These are phyloP conservation scores for Trichoderma atroviride DNA, from an alignment of 2,329 filamentous ascomycete genomes.

Conservation along the genomic window DNA sequence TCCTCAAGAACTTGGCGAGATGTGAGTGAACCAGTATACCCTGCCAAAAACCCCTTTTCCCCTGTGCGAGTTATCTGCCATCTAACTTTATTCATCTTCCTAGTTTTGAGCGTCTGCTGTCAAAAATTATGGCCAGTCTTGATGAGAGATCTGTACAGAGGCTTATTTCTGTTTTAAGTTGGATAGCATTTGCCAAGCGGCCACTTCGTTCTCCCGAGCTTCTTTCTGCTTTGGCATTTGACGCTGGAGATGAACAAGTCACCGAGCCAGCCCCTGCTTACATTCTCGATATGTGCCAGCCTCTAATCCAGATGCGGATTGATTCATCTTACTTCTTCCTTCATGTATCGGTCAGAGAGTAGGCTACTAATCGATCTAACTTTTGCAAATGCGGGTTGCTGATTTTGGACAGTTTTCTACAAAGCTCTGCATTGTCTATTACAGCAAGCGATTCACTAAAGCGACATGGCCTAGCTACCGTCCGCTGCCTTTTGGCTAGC, in stretches of 20 bases:
- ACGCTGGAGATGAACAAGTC: constrained; percentile 18
- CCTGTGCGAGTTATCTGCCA: not conserved
- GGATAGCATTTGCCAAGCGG: constrained; percentile 43
- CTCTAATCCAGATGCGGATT: constrained; percentile 32
- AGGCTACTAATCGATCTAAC: not conserved
- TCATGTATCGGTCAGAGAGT: constrained; percentile 38
- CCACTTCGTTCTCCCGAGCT: constrained; percentile 41
- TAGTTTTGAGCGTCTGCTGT: constrained; percentile 39
- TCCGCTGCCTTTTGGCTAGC: constrained; percentile 11
- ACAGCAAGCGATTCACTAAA: not conserved
- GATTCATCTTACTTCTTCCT: constrained; percentile 35
- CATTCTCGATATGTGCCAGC: constrained; percentile 32
- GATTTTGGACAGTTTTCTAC: constrained; percentile 3
- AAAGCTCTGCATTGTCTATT: not conserved
- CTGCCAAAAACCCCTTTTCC: not conserved
- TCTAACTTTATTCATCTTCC: not conserved
- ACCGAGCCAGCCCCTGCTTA: constrained; percentile 31
- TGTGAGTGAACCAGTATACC: not conserved
- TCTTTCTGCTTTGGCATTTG: constrained; percentile 39
- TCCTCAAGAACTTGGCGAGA: constrained; percentile 31
- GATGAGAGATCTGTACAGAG: constrained; percentile 36
- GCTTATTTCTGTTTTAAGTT: constrained; percentile 38
- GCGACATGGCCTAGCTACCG: constrained; percentile 10
- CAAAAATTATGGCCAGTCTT: constrained; percentile 32
- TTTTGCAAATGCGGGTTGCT: not conserved